Evolutionary conservation across 805 yeast genomes (phyloP), one percentile per base, ranked within the genome.

Genomic region (Sungouiella thailandica): DNA sequence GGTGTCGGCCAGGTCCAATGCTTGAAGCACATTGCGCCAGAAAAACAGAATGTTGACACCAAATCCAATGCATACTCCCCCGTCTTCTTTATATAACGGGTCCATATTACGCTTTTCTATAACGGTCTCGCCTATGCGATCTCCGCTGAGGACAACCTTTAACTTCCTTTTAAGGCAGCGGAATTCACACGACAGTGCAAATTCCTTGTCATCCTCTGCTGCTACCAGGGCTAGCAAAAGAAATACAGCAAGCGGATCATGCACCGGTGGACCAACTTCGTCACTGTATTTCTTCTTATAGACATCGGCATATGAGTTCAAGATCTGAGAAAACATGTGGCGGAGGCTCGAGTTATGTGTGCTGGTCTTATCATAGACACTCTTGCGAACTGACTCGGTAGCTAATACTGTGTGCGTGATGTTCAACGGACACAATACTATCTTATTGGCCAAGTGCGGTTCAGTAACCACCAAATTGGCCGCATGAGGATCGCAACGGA

Each of bases 401-500:
- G 83, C 81, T 9, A 75, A 57, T 1, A 80, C 81, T 27, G 72
- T 73, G 47, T 80, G 84, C 2, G 95, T 83, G 11, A 83, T 59
- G 52, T 85, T 82, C 34, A 86, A 58, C 1, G 93, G 88, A 6
- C 74, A 68, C 28, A 84, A 53, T 3, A 81, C 48, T 10, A 72
- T 65, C 47, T 74, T 79, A 10, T 67, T 57, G n/a, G 56, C 51
- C 12, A 83, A 49, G 0, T 57, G 51, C 0, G 61, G 56, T 47
- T 77, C 78, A 10, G 54, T 49, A 5, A 86, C 57, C 2, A 86
- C 69, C 11, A 57, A 52, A 17, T 72, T 58, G 1, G 95, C 85
- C 4, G 95, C 94, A 25, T 70, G 68, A 1, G 95, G 86, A 53
- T 87, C 96, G 33, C 76, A 67, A 63, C 72, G 70, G 23, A 83